Conservation (phyloP, 1,284 basidiomycete species). For the Bjerkandera adusta region DNA sequence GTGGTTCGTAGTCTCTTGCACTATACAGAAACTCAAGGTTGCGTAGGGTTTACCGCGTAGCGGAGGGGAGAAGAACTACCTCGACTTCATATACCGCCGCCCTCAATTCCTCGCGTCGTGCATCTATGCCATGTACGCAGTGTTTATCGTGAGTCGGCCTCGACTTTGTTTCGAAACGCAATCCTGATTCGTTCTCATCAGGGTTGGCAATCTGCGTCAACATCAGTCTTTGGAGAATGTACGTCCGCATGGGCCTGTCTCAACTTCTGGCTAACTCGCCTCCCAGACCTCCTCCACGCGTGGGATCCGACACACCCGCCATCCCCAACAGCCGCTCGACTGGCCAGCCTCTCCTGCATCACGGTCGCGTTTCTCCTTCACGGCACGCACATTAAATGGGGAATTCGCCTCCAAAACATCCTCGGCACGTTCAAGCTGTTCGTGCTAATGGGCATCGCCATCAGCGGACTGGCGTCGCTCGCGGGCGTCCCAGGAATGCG, state of each 20-base stretch:
- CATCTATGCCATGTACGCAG: constrained; percentile 55
- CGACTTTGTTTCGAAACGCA: not conserved
- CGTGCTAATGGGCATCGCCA: constrained; percentile 52
- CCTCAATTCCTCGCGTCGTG: constrained; percentile 65
- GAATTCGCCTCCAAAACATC: constrained; percentile 62
- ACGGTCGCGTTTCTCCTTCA: constrained; percentile 60
- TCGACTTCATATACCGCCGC: constrained; percentile 65
- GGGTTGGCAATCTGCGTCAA: constrained; percentile 48
- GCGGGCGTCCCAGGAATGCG: constrained; percentile 44
- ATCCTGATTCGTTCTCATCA: too few relatives aligned
- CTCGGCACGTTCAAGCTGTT: constrained; percentile 66
- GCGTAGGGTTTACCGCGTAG: constrained; percentile 60
- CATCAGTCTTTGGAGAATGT: constrained; percentile 71
- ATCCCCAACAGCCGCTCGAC: constrained; percentile 21
- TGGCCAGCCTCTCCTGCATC: constrained; percentile 45
- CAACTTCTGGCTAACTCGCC: not conserved
- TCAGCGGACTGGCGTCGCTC: constrained; percentile 61
- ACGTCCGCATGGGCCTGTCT: constrained; percentile 16
- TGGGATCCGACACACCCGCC: constrained; percentile 29
- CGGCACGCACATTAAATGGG: constrained; percentile 51
- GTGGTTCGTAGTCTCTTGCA: not conserved
- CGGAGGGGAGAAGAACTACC: constrained; percentile 77
- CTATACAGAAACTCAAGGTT: not conserved
- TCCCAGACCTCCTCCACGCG: constrained; percentile 51
- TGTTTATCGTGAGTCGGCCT: constrained; percentile 48